A percentile compares a stretch with the other conserved stretches of the same genome.
phyloP scores from a whole-genome alignment of 116 monocot genomes.

The Posidonia oceanica region DNA sequence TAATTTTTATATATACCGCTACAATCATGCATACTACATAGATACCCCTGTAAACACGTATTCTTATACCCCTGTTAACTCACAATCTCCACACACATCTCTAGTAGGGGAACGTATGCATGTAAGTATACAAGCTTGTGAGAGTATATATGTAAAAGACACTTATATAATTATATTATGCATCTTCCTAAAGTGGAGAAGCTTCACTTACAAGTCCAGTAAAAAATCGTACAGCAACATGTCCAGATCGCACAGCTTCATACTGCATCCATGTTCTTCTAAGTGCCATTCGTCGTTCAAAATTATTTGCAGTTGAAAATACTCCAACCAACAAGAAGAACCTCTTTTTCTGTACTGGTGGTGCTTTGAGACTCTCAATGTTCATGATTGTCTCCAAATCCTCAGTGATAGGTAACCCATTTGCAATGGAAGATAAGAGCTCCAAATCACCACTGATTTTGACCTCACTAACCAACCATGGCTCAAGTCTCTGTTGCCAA shows the following conservation, averaged over 20 bases:
- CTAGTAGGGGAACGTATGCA: no score
- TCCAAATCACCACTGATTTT: slow-evolving; percentile 64
- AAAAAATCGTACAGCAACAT: slow-evolving; percentile 69
- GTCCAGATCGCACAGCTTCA: slow-evolving; percentile 58
- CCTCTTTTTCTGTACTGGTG: slow-evolving; percentile 32
- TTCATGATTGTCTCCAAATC: slow-evolving; percentile 35
- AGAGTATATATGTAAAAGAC: no score
- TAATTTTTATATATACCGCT: no score
- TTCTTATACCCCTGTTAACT: no score
- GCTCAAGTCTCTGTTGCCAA: slow-evolving; percentile 53
- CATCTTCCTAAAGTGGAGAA: no score
- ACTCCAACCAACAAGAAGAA: slow-evolving; percentile 60
- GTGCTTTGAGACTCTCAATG: slow-evolving; percentile 48
- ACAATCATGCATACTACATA: no score
- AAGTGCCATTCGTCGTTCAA: slow-evolving; percentile 73
- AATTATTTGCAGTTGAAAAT: slow-evolving; percentile 73
- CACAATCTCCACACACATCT: no score
- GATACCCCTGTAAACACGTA: no score
- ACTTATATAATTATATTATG: neutral
- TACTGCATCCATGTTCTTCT: slow-evolving; percentile 92
- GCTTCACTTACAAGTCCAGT: slow-evolving; percentile 71
- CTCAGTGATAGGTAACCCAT: slow-evolving; percentile 65
- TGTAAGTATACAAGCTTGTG: no score
- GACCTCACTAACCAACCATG: slow-evolving; percentile 64
- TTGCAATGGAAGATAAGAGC: slow-evolving; percentile 60